These are phyloP conservation scores for Elaeis oleifera DNA, from an alignment of 202 grass and related monocot species.

Conservation along the genomic window DNA sequence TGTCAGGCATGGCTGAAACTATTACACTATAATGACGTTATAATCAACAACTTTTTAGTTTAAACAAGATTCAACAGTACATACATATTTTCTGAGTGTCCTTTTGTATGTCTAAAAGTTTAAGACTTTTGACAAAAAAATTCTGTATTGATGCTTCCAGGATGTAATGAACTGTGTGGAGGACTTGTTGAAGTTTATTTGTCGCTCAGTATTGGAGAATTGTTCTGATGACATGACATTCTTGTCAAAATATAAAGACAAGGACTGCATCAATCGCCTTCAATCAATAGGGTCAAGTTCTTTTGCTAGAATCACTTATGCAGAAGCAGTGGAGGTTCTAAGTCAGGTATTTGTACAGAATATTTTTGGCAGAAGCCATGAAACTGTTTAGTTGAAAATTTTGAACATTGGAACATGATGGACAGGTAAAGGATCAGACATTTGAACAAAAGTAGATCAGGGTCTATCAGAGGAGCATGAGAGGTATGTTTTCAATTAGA, in stretches of 20 bases:
- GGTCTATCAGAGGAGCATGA: conserved; percentile 46
- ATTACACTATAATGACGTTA: too few relatives aligned
- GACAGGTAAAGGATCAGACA: conserved; percentile 38
- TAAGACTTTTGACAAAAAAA: not conserved
- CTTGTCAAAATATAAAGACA: conserved; percentile 21
- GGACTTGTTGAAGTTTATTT: conserved; percentile 43
- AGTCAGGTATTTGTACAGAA: conserved; percentile 31
- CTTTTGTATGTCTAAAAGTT: not conserved
- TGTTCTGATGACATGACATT: conserved; percentile 48
- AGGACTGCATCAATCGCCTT: conserved; percentile 6
- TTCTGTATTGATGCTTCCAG: conserved; percentile 16
- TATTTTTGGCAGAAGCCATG: not conserved
- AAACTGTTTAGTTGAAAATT: not conserved
- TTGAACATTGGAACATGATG: not conserved
- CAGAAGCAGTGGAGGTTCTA: conserved; percentile 42
- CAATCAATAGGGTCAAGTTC: conserved; percentile 20
- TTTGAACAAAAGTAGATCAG: conserved; percentile 42
- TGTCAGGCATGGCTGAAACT: too few relatives aligned
- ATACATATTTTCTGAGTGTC: not conserved
- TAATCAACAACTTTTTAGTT: too few relatives aligned
- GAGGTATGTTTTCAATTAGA: conserved; percentile 26
- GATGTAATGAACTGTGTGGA: conserved; percentile 46
- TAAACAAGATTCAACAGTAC: too few relatives aligned
- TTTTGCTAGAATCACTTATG: conserved; percentile 50
- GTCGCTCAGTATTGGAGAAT: conserved; percentile 18